Base-by-base conservation (phyloP, 2,329 filamentous ascomycete species). In the Phaeoacremonium minimum region DNA sequence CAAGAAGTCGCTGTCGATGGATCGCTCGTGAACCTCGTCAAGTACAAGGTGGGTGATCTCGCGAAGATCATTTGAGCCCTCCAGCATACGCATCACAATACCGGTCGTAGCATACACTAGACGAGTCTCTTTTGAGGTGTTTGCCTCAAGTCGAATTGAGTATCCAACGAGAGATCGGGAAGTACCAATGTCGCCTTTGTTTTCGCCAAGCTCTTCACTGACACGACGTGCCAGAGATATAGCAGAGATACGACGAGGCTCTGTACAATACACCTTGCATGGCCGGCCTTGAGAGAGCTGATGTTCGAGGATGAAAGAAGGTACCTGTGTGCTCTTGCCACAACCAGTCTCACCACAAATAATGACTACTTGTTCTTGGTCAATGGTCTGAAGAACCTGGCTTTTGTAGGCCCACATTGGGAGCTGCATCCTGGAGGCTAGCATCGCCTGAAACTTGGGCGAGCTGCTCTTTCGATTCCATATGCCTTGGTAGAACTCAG, bases 51-150 rank as follows among this genome's bases (percentile, higher is more conserved):
- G 93, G 1, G 91, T 95, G 35, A 98, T 83, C 45, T 96, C 91
- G 39, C 80, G 77, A 30, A 98, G 75, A 38, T 94, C 85, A 45
- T 88, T 85, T 0, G 87, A 86, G 7, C 84, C 83, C 59, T 98
- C 93, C 12, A 98, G 72, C 91, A 98, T 97, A 18, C 93, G 82
- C 71, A 98, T 87, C n/a, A 98, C 88, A 40, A 98, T 95, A 66
- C 93, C 80, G 6, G 80, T 85, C 3, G 85, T 96, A 36, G 93
- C 93, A 61, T 89, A 98, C 6, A 97, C 80, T 17, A 98, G 75
- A 35, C 87, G 75, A 3, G 90, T 97, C 48, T 88, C 82, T 18
- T 80, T 76, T 13, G 82, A 84, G 1, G 85, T 85, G 50, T 94
- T 95, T 33, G 88, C 86, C 58, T 98, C 93, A 15, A 98, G 68